These are phyloP conservation scores for Aspergillus alliaceus DNA, from an alignment of 2,329 filamentous ascomycete genomes.

Conservation along the genomic window DNA sequence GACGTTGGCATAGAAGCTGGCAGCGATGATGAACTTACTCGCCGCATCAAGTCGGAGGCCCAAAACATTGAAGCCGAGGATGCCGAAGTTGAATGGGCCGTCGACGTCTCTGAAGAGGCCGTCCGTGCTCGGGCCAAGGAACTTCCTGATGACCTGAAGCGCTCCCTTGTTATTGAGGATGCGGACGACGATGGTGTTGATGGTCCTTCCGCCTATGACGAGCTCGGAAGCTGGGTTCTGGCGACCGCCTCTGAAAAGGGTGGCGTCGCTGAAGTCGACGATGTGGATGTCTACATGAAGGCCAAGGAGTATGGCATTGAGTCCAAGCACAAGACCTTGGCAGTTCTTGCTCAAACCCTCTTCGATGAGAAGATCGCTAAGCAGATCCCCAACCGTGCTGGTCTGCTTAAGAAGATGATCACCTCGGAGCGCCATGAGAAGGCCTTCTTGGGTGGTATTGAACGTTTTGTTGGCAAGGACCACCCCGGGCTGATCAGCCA, in stretches of 20 bases:
- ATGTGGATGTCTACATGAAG: conserved; percentile 92
- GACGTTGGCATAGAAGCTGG: conserved; percentile 68
- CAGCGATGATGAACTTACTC: conserved; percentile 90
- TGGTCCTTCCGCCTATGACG: conserved; percentile 78
- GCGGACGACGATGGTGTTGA: conserved; percentile 80
- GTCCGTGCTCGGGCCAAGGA: conserved; percentile 91
- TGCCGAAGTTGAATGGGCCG: conserved; percentile 86
- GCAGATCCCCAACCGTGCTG: conserved; percentile 80
- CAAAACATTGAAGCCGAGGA: conserved; percentile 70
- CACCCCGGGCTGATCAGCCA: conserved; percentile 75
- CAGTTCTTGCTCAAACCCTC: conserved; percentile 88
- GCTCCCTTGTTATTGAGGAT: conserved; percentile 79
- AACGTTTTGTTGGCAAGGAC: conserved; percentile 83
- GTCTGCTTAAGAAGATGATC: conserved; percentile 89
- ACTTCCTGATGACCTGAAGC: conserved; percentile 92
- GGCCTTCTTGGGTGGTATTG: conserved; percentile 89
- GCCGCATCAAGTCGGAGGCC: conserved; percentile 67
- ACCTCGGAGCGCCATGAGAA: conserved; percentile 93
- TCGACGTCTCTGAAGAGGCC: conserved; percentile 93
- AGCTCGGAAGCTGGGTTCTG: conserved; percentile 90
- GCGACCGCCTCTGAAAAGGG: conserved; percentile 69
- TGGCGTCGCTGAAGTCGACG: conserved; percentile 75
- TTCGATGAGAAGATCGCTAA: conserved; percentile 88
- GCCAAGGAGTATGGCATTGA: conserved; percentile 95
- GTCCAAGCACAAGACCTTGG: conserved; percentile 86